A percentile compares a stretch with the other conserved stretches of the same genome.
Evolutionary conservation across 164 flowering plant species (phyloP).

Genomic region (Vitis rotundifolia): DNA sequence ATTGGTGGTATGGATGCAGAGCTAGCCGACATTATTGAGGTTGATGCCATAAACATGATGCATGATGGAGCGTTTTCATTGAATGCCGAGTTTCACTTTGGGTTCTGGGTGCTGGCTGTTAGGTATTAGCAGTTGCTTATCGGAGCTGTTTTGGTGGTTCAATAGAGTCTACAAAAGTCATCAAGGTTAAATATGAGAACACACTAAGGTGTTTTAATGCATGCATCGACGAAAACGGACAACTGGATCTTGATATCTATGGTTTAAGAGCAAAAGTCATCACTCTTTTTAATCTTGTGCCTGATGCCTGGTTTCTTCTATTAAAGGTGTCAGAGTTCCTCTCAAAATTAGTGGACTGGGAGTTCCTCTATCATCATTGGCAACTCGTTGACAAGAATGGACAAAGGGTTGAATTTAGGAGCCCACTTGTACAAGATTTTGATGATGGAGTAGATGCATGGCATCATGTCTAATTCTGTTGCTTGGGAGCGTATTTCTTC

Average conservation of each 20-base stretch:
- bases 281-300: constrained; percentile 52
- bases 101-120: no score
- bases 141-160: no score
- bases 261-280: constrained; percentile 56
- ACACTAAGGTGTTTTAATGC: constrained; percentile 79
- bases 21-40: constrained; percentile 90
- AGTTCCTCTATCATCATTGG: constrained; percentile 93
- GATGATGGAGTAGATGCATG: constrained; percentile 32
- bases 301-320: constrained; percentile 93
- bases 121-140: no score
- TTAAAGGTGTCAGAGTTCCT: constrained; percentile 86
- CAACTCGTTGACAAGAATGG: constrained; percentile 67
- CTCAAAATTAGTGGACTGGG: constrained; percentile 79
- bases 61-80: constrained; percentile 52
- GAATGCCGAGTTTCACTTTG: no score
- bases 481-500: constrained; percentile 88
- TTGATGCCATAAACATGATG: constrained; percentile 91
- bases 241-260: constrained; percentile 51
- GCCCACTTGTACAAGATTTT: constrained; percentile 29
- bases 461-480: constrained; percentile 44
- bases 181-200: constrained; percentile 71
- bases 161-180: no score
- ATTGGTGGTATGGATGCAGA: constrained; percentile 98
- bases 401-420: constrained; percentile 22
- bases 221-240: constrained; percentile 29